A percentile compares a stretch with the other conserved stretches of the same genome.
phyloP scores from a whole-genome alignment of 2,329 filamentous ascomycete genomes.

The Colletotrichum orbiculare region DNA sequence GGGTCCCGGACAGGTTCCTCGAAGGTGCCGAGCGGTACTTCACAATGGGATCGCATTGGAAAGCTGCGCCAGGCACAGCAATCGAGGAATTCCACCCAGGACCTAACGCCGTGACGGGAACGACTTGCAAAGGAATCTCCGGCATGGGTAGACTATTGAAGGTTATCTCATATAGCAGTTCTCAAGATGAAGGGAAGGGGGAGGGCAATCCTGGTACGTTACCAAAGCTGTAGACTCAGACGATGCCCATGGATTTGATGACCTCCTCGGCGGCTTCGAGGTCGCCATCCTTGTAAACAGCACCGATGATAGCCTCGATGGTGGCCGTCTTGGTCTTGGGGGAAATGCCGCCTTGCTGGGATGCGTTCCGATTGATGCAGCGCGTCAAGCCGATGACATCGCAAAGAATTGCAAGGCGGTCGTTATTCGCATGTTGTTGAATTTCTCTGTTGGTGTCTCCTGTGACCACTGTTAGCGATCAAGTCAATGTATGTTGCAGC shows the following conservation, averaged over 20 bases:
- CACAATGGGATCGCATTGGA: too few species aligned
- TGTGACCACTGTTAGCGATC: neutral
- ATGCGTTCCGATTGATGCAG: conserved; percentile 5
- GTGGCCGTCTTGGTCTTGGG: conserved; percentile 1
- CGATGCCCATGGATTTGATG: neutral
- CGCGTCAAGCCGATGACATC: neutral
- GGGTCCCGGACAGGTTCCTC: too few species aligned
- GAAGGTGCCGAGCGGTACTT: too few species aligned
- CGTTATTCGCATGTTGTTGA: neutral
- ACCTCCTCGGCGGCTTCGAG: neutral
- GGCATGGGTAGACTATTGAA: neutral
- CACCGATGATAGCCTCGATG: conserved; percentile 8
- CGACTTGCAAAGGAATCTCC: neutral
- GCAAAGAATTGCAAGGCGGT: neutral
- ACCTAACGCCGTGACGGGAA: too few species aligned
- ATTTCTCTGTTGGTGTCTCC: neutral
- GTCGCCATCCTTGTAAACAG: conserved; percentile 2
- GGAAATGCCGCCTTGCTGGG: neutral
- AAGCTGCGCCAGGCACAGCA: too few species aligned
- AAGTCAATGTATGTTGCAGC: neutral
- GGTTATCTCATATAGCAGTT: neutral
- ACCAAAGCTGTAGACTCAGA: neutral
- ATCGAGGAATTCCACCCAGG: too few species aligned
- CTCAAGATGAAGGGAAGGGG: neutral
- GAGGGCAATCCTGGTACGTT: neutral